These are phyloP conservation scores for Ogataea pignaliae DNA, from an alignment of 805 yeast genomes.

Conservation along the genomic window DNA sequence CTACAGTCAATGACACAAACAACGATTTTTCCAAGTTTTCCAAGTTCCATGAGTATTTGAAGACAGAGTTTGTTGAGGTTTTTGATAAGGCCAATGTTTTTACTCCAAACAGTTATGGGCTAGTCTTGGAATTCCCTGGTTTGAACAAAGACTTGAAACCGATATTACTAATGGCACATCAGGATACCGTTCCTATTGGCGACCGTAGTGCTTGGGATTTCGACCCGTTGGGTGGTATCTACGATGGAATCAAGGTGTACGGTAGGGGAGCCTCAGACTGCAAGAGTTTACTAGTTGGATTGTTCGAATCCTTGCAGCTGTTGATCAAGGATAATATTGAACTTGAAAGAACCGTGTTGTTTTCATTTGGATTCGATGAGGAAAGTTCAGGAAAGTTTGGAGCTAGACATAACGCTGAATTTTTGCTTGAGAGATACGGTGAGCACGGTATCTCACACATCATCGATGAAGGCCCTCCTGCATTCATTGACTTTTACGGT, in stretches of 20 bases:
- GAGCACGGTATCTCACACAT: conserved; percentile 39
- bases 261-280: conserved; percentile 42
- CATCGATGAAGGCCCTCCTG: conserved; percentile 40
- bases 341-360: conserved; percentile 40
- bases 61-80: conserved; percentile 48
- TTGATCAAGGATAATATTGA: conserved; percentile 29
- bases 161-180: conserved; percentile 44
- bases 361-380: conserved; percentile 51
- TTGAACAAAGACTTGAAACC: conserved; percentile 36
- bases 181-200: conserved; percentile 49
- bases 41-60: conserved; percentile 45
- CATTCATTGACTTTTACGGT: conserved; percentile 35
- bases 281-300: conserved; percentile 41
- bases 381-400: conserved; percentile 35
- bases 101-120: conserved; percentile 56
- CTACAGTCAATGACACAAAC: conserved; percentile 34
- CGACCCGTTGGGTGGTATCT: conserved; percentile 35
- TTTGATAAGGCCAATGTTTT: conserved; percentile 42
- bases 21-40: conserved; percentile 17
- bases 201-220: conserved; percentile 36
- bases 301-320: conserved; percentile 30
- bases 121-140: conserved; percentile 56
- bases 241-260: conserved; percentile 34
- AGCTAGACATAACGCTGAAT: conserved; percentile 31
- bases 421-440: conserved; percentile 36